Percentiles rank a stretch among this genome's conserved stretches.
These are phyloP conservation scores for Aureobasidium sp. DNA, from an alignment of 2,329 filamentous ascomycete species.

Conservation along the genomic window DNA sequence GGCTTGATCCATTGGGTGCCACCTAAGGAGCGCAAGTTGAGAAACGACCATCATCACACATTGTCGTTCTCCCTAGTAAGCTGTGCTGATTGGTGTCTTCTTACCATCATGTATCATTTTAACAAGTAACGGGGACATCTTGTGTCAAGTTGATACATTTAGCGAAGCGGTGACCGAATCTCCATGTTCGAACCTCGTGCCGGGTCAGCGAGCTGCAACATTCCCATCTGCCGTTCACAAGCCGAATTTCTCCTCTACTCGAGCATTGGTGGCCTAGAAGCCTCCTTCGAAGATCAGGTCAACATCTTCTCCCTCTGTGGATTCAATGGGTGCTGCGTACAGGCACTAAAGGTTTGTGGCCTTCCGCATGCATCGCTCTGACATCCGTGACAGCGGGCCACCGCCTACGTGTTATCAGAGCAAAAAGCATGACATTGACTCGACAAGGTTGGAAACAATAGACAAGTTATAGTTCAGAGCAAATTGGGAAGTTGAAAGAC, in stretches of 20 bases:
- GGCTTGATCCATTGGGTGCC: not conserved
- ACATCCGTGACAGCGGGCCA: not conserved
- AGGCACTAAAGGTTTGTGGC: not conserved
- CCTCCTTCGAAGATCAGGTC: not conserved
- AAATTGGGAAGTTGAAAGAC: not conserved
- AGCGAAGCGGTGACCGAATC: not conserved
- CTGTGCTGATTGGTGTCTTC: not conserved
- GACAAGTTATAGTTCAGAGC: not conserved
- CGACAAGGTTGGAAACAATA: not conserved
- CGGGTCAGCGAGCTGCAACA: not conserved
- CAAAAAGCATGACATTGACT: not conserved
- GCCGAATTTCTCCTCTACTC: not conserved
- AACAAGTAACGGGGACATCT: not conserved
- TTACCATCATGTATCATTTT: not conserved
- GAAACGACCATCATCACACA: not conserved
- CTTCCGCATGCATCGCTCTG: not conserved
- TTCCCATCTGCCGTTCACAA: not conserved
- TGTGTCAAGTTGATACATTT: not conserved
- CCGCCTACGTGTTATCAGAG: not conserved
- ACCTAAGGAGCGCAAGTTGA: not conserved
- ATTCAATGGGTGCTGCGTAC: not conserved
- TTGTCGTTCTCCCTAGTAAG: not conserved
- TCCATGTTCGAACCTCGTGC: not conserved
- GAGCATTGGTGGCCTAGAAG: not conserved
- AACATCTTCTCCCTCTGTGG: not conserved